Base-by-base conservation (phyloP, 108 stramenopile species). In the Schizochytrium sp. region DNA sequence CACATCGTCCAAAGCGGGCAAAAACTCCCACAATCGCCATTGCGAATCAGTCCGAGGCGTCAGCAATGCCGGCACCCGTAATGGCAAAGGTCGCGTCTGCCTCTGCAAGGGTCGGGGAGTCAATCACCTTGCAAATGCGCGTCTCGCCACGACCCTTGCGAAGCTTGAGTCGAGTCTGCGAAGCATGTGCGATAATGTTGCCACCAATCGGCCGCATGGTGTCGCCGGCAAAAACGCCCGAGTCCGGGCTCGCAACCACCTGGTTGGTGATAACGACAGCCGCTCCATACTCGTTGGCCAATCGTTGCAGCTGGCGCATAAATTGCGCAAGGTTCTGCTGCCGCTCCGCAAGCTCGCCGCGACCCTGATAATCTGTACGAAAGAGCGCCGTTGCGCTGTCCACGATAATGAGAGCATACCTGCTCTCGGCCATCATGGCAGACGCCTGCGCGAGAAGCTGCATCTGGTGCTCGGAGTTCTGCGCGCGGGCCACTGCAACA, bases 261-360 rank as follows among this genome's bases (percentile, higher is more conserved):
- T 99, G 99, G 91, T 99, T 99, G 45, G 98, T 99, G 60, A 99
- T 95, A 69, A 99, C 98, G 25, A 99, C 98, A 14, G 99, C 98
- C 21, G 99, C 97, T 21, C 99, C 99, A 90, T 98, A 99, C 91
- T 99, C 98, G 57, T 95, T 98, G 0, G 98, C 97, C 89, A 99
- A 92, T 16, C 99, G 95, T 51, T 97, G 98, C 45, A 99, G 91
- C 89, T 98, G 97, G 19, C 99, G 96, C 69, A 99, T 93, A 90
- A 99, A 99, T 88, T 98, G 97, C n/a, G 97, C 98, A 83, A 99
- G 96, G 89, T 97, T 97, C 94, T 95, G 95, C 92, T 99, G 98
- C 58, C 98, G 94, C 92, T 97, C 98, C 29, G 95, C 95, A 44
- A 98, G 94, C 91, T 98, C 99, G 6, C 99, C 99, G 83, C 99